A percentile compares a stretch with the other conserved stretches of the same genome.
Evolutionary conservation across 2,329 filamentous ascomycete species (phyloP).

Genomic region (Ophiostoma pallidulum): DNA sequence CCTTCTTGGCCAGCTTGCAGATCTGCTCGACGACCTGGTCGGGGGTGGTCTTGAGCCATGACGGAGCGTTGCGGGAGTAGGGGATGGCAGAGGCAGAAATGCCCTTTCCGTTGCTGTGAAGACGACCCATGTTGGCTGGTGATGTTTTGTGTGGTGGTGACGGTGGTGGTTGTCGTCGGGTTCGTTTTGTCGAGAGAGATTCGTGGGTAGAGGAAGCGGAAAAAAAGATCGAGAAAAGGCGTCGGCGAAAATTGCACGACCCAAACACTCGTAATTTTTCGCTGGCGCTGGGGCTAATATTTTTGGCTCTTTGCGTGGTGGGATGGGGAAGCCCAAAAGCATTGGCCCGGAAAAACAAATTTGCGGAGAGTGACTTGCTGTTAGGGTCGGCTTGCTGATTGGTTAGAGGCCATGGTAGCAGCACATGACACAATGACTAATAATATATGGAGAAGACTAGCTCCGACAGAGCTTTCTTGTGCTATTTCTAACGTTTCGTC

Average conservation of each 20-base stretch:
- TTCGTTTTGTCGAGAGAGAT: conserved; percentile 18
- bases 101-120: conserved; percentile 99
- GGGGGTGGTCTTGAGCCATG: conserved; percentile 98
- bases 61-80: conserved; percentile 85
- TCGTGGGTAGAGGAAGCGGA: conserved; percentile 15
- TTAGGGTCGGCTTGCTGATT: not conserved
- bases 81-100: conserved; percentile 93
- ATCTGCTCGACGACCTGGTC: conserved; percentile 99
- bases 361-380: not conserved
- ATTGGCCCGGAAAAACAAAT: conserved; percentile 4
- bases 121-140: conserved; percentile 73
- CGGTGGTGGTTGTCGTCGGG: conserved; percentile 22
- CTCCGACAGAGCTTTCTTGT: not conserved
- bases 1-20: conserved; percentile 98
- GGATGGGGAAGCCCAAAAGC: no score
- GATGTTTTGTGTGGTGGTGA: conserved; percentile 29
- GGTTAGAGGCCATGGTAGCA: no score
- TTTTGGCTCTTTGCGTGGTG: not conserved
- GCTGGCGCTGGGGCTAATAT: conserved; percentile 13
- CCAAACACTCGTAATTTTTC: not conserved
- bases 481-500: not conserved
- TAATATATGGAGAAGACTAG: not conserved
- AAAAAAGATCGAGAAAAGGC: not conserved
- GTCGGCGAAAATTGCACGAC: conserved; percentile 12
- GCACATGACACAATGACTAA: not conserved